A percentile compares a stretch with the other conserved stretches of the same genome.
phyloP scores from a whole-genome alignment of 371 early-diverging fungal genomes.

The Lichtheimia hyalospora region DNA sequence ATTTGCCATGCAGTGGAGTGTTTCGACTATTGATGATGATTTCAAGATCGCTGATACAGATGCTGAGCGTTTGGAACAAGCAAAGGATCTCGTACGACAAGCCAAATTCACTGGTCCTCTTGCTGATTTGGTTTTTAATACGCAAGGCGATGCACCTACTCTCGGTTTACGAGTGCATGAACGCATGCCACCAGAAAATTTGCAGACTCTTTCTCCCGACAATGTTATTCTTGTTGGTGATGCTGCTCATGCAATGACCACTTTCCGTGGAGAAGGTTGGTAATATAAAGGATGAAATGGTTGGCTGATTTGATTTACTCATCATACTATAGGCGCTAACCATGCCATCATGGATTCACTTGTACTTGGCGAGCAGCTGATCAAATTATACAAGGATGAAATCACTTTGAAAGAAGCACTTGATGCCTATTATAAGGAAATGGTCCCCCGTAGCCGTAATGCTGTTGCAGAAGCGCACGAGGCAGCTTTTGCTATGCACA shows the following conservation, averaged over 20 bases:
- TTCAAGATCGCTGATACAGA: constrained; percentile 3
- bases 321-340: constrained; percentile 35
- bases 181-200: constrained; percentile 11
- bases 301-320: too few species aligned
- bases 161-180: constrained; percentile 10
- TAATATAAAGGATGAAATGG: background rate
- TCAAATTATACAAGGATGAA: constrained; percentile 10
- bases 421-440: constrained; percentile 19
- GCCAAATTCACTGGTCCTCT: background rate
- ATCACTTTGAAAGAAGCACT: constrained; percentile 20
- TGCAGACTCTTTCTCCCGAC: background rate
- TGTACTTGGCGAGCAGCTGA: constrained; percentile 17
- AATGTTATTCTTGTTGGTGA: constrained; percentile 21
- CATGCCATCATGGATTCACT: constrained; percentile 35
- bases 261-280: constrained; percentile 23
- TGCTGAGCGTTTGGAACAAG: constrained; percentile 9
- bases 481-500: constrained; percentile 9
- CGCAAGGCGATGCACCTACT: background rate
- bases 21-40: background rate
- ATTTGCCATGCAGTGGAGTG: constrained; percentile 4
- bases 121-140: background rate
- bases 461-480: constrained; percentile 28
- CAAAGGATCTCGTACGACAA: constrained; percentile 5
- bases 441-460: constrained; percentile 22
- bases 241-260: constrained; percentile 24